Percentiles rank a stretch among this genome's conserved stretches.
These are phyloP conservation scores for Brassica nigra DNA, from an alignment of 345 rosid species.

Conservation along the genomic window DNA sequence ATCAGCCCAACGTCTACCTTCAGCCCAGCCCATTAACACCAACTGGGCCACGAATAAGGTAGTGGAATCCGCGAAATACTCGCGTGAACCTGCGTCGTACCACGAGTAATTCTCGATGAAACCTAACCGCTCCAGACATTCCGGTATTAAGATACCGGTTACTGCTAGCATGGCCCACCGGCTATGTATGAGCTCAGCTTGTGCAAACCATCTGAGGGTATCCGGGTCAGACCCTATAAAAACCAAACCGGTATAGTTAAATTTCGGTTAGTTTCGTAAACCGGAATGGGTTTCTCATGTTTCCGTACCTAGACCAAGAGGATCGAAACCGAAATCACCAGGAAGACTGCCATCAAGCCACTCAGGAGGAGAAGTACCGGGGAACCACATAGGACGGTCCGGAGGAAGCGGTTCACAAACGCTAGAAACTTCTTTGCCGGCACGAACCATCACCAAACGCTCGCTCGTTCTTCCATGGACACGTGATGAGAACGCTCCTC, in stretches of 20 bases:
- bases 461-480: slow-evolving; percentile 11
- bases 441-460: slow-evolving; percentile 43
- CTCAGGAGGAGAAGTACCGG: slow-evolving; percentile 78
- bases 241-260: not conserved
- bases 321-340: slow-evolving; percentile 89
- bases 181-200: slow-evolving; percentile 83
- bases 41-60: slow-evolving; percentile 73
- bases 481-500: not conserved
- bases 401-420: slow-evolving; percentile 94
- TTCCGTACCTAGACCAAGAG: slow-evolving; percentile 74
- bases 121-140: slow-evolving; percentile 72
- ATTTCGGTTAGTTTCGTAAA: not conserved
- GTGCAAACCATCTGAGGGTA: slow-evolving; percentile 85
- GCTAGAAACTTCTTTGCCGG: slow-evolving; percentile 81
- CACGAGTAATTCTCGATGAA: slow-evolving; percentile 75
- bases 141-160: slow-evolving; percentile 81
- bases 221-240: slow-evolving; percentile 89
- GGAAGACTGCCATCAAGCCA: slow-evolving; percentile 99
- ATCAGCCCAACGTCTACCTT: slow-evolving; percentile 96
- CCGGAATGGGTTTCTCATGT: not conserved
- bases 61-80: slow-evolving; percentile 77
- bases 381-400: slow-evolving; percentile 93
- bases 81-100: slow-evolving; percentile 78
- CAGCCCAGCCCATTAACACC: slow-evolving; percentile 90
- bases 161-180: slow-evolving; percentile 99